Percentiles rank a stretch among this genome's conserved stretches.
Conservation (phyloP, 805 yeast genomes). For the Yarrowia deformans region DNA sequence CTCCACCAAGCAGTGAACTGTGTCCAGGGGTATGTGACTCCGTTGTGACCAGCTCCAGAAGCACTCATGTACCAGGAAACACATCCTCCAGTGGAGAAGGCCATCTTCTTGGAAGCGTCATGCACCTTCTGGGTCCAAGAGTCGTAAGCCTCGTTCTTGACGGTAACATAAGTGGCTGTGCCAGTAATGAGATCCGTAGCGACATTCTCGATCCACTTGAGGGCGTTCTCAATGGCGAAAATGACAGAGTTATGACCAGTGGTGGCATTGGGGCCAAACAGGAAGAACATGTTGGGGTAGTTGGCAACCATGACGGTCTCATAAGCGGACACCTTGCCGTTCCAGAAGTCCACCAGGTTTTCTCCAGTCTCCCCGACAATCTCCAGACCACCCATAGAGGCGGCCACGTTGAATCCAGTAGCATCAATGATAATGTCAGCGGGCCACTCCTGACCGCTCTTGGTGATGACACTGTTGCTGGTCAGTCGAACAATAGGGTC, state of each 20-base stretch:
- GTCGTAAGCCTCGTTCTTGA: conserved; percentile 40
- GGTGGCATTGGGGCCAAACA: conserved; percentile 42
- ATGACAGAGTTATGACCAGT: conserved; percentile 43
- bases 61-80: conserved; percentile 42
- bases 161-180: conserved; percentile 39
- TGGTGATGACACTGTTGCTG: conserved; percentile 40
- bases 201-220: conserved; percentile 40
- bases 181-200: conserved; percentile 35
- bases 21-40: conserved; percentile 42
- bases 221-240: conserved; percentile 42
- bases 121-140: conserved; percentile 39
- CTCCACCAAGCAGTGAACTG: conserved; percentile 43
- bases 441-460: conserved; percentile 41
- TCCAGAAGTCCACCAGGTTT: conserved; percentile 33
- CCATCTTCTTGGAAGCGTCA: conserved; percentile 38
- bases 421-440: conserved; percentile 43
- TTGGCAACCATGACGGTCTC: conserved; percentile 42
- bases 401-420: conserved; percentile 42
- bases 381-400: conserved; percentile 33
- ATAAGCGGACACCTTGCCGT: conserved; percentile 40
- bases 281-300: conserved; percentile 42
- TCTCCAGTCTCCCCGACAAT: conserved; percentile 40
- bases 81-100: conserved; percentile 42
- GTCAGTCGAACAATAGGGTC: conserved; percentile 41
- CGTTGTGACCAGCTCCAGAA: conserved; percentile 40